These are phyloP conservation scores for Chaetomium sp. DNA, from an alignment of 2,329 filamentous ascomycete species.

Conservation along the genomic window DNA sequence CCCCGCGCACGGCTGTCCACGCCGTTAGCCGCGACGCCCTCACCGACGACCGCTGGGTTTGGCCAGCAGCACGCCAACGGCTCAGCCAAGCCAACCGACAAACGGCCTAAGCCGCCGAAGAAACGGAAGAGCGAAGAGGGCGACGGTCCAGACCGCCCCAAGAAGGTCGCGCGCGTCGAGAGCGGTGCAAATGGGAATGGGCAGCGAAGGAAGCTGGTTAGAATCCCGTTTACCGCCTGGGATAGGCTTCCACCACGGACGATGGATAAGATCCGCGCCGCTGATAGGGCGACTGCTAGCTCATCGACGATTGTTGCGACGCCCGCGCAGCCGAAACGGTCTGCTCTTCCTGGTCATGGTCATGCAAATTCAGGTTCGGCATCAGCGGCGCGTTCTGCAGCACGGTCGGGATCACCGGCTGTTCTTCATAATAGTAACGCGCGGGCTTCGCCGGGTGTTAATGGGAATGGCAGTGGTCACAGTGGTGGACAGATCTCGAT, in stretches of 20 bases:
- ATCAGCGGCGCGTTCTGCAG: no score
- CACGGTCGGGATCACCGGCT: no score
- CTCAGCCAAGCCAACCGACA: conserved; percentile 15
- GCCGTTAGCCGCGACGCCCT: conserved; percentile 14
- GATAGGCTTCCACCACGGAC: conserved; percentile 16
- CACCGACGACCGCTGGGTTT: conserved; percentile 1
- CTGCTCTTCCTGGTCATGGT: neutral
- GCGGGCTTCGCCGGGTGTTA: neutral
- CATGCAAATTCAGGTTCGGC: no score
- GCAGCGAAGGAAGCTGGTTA: conserved; percentile 19
- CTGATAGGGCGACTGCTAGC: neutral
- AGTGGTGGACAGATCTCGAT: neutral
- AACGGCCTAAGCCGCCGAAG: conserved; percentile 20
- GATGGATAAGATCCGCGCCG: conserved; percentile 4
- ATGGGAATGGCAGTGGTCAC: no score
- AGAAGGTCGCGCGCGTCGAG: conserved; percentile 24
- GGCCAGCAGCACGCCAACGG: conserved; percentile 9
- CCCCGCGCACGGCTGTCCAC: conserved; percentile 17
- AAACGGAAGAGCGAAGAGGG: conserved; percentile 29
- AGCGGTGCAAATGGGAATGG: conserved; percentile 12
- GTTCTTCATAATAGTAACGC: neutral
- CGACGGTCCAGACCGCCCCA: conserved; percentile 21
- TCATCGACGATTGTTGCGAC: conserved; percentile 20
- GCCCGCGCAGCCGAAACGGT: conserved; percentile 13
- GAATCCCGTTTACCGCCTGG: conserved; percentile 20